These are phyloP conservation scores for Lepidium africanum DNA, from an alignment of 345 rosid species.

Conservation along the genomic window DNA sequence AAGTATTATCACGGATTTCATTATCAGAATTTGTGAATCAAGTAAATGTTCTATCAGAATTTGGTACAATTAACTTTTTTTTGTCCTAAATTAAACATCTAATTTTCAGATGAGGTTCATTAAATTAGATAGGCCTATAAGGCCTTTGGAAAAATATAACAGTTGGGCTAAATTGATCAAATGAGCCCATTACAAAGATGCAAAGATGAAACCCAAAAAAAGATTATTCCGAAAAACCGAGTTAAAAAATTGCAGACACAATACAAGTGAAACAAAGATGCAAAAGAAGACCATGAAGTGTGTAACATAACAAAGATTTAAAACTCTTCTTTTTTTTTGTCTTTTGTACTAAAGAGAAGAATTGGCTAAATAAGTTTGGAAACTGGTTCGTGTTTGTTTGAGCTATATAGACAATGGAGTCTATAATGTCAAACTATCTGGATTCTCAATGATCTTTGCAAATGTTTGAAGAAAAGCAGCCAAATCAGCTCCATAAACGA, in stretches of 20 bases:
- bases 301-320: neutral
- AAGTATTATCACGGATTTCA: neutral
- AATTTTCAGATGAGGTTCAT: neutral
- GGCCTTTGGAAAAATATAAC: neutral
- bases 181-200: neutral
- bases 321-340: neutral
- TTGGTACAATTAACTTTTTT: no score
- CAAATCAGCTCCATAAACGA: slow-evolving; percentile 88
- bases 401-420: neutral
- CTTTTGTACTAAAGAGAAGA: neutral
- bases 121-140: neutral
- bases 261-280: neutral
- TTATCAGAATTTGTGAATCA: no score
- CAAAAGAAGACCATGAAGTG: slow-evolving; percentile 2
- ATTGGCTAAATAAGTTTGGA: slow-evolving; percentile 7
- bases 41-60: no score
- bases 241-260: slow-evolving; percentile 7
- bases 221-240: neutral
- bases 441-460: slow-evolving; percentile 78
- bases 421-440: slow-evolving; percentile 77
- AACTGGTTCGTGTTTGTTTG: neutral
- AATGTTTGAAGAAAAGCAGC: slow-evolving; percentile 92
- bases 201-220: slow-evolving; percentile 1
- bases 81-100: neutral
- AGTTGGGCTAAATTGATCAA: neutral